These are phyloP conservation scores for Pugionium cornutum DNA, from an alignment of 345 rosid genomes.

Conservation along the genomic window DNA sequence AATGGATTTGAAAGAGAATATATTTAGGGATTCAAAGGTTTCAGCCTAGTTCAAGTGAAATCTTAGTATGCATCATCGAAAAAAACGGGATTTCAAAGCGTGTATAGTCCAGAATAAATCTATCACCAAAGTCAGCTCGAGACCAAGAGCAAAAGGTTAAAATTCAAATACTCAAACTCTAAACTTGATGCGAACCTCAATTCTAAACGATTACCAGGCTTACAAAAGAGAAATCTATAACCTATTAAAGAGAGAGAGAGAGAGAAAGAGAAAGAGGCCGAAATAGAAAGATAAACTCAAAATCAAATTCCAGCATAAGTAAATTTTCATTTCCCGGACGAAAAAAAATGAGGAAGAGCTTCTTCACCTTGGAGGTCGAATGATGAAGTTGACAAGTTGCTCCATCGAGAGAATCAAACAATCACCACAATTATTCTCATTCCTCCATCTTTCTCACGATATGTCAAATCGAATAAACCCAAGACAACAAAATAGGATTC, in stretches of 20 bases:
- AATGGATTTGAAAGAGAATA: neutral
- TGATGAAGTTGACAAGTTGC: conserved; percentile 82
- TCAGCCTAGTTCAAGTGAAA: conserved; percentile 16
- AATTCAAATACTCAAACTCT: conserved; percentile 20
- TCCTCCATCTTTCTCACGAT: conserved; percentile 6
- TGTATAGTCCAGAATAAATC: neutral
- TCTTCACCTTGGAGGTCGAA: conserved; percentile 89
- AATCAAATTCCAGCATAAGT: conserved; percentile 5
- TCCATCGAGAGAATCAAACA: conserved; percentile 27
- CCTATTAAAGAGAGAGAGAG: neutral
- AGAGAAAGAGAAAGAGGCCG: neutral
- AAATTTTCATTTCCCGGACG: neutral
- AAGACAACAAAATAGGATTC: neutral
- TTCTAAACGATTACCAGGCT: neutral
- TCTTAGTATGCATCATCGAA: neutral
- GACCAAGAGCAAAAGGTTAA: neutral
- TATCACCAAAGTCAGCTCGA: conserved; percentile 14
- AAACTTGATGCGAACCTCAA: neutral
- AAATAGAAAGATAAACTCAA: conserved; percentile 1
- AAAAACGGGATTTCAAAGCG: neutral
- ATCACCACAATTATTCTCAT: conserved; percentile 28
- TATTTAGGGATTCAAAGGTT: neutral
- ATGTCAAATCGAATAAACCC: conserved; percentile 1
- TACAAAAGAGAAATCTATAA: conserved; percentile 13
- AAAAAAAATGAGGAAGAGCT: neutral